Conservation (phyloP, 208 protist genomes). For the Hexamita inflata region DNA sequence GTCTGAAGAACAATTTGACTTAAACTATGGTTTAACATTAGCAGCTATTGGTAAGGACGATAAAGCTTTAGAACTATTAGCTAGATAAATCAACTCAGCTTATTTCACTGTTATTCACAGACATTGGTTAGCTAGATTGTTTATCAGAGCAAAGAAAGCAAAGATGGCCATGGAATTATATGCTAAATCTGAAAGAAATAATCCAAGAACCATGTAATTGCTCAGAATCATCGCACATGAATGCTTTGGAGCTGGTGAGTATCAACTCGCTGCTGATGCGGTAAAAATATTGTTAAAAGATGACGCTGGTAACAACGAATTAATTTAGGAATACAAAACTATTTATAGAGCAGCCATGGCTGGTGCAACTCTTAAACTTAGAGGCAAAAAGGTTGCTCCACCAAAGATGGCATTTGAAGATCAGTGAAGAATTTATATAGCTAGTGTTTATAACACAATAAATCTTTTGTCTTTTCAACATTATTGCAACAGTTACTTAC, state of each 20-base stretch:
- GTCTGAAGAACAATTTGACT: constrained; percentile 19
- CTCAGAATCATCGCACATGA: constrained; percentile 17
- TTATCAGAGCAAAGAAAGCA: background rate
- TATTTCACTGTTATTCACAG: constrained; percentile 11
- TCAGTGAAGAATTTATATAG: background rate
- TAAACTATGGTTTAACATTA: constrained; percentile 16
- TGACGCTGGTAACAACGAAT: background rate
- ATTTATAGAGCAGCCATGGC: background rate
- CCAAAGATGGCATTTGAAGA: background rate
- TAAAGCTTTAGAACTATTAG: background rate
- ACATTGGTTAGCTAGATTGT: constrained; percentile 4
- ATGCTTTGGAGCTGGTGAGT: constrained; percentile 19
- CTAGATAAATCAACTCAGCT: background rate
- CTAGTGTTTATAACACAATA: no score
- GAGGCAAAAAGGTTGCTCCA: background rate
- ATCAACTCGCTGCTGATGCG: background rate
- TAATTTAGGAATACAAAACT: background rate
- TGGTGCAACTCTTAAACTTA: background rate
- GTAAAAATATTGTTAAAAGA: background rate
- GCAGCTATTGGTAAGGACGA: constrained; percentile 10
- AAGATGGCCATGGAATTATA: constrained; percentile 13
- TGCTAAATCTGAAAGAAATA: background rate
- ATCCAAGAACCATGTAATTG: background rate
- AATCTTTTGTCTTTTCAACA: no score
- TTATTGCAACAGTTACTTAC: no score